Evolutionary conservation across 2,329 filamentous ascomycete genomes (phyloP).

Genomic region (Ophiostoma sp.): DNA sequence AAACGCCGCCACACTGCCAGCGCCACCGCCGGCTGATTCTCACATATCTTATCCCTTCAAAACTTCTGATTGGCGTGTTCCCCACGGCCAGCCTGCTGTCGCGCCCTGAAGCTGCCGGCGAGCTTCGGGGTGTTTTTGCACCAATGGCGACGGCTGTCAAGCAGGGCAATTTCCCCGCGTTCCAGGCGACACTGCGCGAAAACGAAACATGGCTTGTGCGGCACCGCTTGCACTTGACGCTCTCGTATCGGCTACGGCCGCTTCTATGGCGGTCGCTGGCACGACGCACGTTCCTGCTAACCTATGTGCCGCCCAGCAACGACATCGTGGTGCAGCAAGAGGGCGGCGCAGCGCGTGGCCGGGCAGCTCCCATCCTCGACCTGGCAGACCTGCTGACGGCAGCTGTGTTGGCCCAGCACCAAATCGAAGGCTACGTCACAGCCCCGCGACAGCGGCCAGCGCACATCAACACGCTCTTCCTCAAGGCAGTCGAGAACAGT

Average conservation of each 20-base stretch:
- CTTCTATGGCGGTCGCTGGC: constrained; percentile 80
- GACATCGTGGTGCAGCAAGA: constrained; percentile 21
- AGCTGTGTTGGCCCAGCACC: constrained; percentile 60
- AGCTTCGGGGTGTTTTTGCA: constrained; percentile 60
- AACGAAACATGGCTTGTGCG: constrained; percentile 69
- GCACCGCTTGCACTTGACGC: constrained; percentile 67
- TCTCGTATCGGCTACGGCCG: constrained; percentile 72
- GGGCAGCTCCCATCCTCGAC: constrained; percentile 68
- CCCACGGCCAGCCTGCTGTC: constrained; percentile 62
- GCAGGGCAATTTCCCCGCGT: constrained; percentile 63
- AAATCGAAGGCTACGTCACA: constrained; percentile 53
- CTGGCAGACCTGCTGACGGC: constrained; percentile 61
- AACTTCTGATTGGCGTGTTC: constrained; percentile 79
- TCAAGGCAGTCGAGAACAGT: constrained; percentile 49
- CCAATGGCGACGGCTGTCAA: constrained; percentile 69
- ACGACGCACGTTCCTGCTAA: constrained; percentile 70
- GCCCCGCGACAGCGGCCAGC: constrained; percentile 36
- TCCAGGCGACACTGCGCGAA: constrained; percentile 61
- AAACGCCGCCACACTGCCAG: constrained; percentile 56
- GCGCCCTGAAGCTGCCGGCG: constrained; percentile 62
- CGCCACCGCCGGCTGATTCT: constrained; percentile 75
- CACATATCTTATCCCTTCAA: constrained; percentile 75
- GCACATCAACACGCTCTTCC: constrained; percentile 47
- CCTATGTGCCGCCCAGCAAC: constrained; percentile 59
- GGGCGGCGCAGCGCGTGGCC: constrained; percentile 43